phyloP scores from a whole-genome alignment of 208 protist species.

The Leishmania tarentolae region DNA sequence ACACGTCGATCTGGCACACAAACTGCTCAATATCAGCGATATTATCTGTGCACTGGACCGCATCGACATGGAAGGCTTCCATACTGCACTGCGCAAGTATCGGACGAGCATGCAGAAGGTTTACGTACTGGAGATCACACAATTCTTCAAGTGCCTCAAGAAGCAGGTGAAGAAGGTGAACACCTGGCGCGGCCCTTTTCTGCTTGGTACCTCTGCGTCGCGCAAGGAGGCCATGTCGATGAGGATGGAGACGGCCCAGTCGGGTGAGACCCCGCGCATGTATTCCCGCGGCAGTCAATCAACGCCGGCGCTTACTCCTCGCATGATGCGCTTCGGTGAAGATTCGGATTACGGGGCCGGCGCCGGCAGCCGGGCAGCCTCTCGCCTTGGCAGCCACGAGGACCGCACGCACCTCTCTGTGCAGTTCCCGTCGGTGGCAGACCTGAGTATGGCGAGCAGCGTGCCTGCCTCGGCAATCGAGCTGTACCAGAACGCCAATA shows the following conservation, averaged over 20 bases:
- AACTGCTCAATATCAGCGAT: constrained; percentile 62
- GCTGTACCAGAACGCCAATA: constrained; percentile 51
- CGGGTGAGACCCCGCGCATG: constrained; percentile 50
- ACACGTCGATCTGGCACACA: constrained; percentile 60
- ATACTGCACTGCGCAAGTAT: constrained; percentile 71
- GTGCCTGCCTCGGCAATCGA: constrained; percentile 32
- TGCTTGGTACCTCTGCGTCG: constrained; percentile 56
- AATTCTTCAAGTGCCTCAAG: constrained; percentile 77
- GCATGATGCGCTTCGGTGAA: constrained; percentile 44
- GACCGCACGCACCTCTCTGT: constrained; percentile 45
- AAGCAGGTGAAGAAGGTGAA: constrained; percentile 61
- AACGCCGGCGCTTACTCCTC: constrained; percentile 53
- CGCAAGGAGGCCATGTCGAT: constrained; percentile 41
- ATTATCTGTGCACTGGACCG: constrained; percentile 66
- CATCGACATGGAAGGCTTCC: constrained; percentile 76
- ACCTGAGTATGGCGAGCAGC: constrained; percentile 32
- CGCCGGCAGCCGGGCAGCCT: constrained; percentile 19
- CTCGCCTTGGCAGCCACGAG: constrained; percentile 10
- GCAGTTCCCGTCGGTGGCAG: constrained; percentile 47
- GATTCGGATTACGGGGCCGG: constrained; percentile 24
- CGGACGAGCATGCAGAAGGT: constrained; percentile 83
- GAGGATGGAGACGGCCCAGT: constrained; percentile 56
- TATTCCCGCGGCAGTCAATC: constrained; percentile 18
- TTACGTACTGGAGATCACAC: constrained; percentile 68
- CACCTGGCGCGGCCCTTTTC: constrained; percentile 48